These are phyloP conservation scores for Spergularia azorica DNA, from an alignment of 179 eudicot genomes.

Conservation along the genomic window DNA sequence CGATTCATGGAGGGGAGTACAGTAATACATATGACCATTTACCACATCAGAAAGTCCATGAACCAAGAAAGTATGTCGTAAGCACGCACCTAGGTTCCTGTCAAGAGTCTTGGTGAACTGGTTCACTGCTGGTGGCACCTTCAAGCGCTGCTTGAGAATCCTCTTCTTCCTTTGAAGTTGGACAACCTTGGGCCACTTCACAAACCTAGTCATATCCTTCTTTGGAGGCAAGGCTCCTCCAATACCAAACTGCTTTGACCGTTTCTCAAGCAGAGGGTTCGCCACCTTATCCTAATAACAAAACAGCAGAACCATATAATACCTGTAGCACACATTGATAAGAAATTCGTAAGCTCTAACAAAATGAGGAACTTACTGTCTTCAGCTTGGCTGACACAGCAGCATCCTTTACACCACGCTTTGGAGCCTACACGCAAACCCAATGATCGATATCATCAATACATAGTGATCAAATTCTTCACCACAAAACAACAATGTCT, in stretches of 20 bases:
- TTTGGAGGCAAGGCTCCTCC: conserved; percentile 90
- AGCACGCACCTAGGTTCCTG: conserved; percentile 59
- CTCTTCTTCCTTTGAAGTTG: conserved; percentile 77
- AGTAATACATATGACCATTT: too few relatives aligned
- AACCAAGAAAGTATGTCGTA: background rate
- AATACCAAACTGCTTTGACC: conserved; percentile 87
- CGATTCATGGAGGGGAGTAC: conserved; percentile 24
- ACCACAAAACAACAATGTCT: too few relatives aligned
- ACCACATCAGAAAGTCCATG: too few relatives aligned
- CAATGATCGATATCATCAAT: too few relatives aligned
- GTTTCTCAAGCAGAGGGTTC: conserved; percentile 76
- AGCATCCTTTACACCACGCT: too few relatives aligned
- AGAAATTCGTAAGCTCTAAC: too few relatives aligned
- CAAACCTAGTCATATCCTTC: conserved; percentile 69
- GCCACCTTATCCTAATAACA: conserved; percentile 55
- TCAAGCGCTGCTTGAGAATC: conserved; percentile 77
- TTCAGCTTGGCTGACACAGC: too few relatives aligned
- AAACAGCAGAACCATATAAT: too few relatives aligned
- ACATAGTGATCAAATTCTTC: too few relatives aligned
- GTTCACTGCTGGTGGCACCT: conserved; percentile 83
- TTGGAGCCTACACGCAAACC: too few relatives aligned
- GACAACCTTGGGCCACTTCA: conserved; percentile 82
- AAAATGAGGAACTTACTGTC: too few relatives aligned
- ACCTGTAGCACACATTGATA: too few relatives aligned
- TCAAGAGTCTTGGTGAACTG: conserved; percentile 84